These are phyloP conservation scores for Mycena indigotica DNA, from an alignment of 768 basidiomycete species.

Conservation along the genomic window DNA sequence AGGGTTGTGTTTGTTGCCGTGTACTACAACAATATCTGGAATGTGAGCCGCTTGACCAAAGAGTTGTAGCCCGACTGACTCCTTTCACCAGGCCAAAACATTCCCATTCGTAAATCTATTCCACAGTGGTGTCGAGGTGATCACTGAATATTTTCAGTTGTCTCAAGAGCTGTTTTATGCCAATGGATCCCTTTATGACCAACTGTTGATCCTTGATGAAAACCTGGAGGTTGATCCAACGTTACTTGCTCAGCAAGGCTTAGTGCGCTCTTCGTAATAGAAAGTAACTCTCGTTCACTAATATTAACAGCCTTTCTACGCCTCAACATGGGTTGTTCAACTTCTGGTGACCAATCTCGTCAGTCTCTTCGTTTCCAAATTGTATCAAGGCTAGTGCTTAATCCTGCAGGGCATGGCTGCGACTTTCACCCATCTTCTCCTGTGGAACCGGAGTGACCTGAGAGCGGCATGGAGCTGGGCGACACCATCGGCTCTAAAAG, in stretches of 20 bases:
- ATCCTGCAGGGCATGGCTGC: conserved; percentile 41
- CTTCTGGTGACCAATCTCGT: conserved; percentile 45
- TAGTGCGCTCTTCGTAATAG: conserved; percentile 28
- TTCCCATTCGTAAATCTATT: conserved; percentile 31
- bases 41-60: conserved; percentile 13
- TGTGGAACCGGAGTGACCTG: conserved; percentile 49
- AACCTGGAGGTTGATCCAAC: conserved; percentile 45
- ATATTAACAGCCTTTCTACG: conserved; percentile 42
- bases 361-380: background rate
- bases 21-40: conserved; percentile 59
- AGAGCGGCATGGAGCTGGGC: conserved; percentile 49
- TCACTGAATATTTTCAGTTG: conserved; percentile 39
- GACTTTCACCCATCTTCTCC: conserved; percentile 48
- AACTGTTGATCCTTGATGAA: conserved; percentile 48
- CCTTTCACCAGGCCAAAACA: conserved; percentile 28
- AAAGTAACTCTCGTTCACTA: background rate
- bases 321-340: conserved; percentile 49
- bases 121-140: no score
- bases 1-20: conserved; percentile 50
- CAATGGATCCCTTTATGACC: conserved; percentile 51
- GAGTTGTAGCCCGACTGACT: background rate
- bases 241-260: conserved; percentile 42
- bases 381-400: background rate
- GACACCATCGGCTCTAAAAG: conserved; percentile 35
- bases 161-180: conserved; percentile 52